These are phyloP conservation scores for Salix brachista DNA, from an alignment of 345 rosid genomes.

Conservation along the genomic window DNA sequence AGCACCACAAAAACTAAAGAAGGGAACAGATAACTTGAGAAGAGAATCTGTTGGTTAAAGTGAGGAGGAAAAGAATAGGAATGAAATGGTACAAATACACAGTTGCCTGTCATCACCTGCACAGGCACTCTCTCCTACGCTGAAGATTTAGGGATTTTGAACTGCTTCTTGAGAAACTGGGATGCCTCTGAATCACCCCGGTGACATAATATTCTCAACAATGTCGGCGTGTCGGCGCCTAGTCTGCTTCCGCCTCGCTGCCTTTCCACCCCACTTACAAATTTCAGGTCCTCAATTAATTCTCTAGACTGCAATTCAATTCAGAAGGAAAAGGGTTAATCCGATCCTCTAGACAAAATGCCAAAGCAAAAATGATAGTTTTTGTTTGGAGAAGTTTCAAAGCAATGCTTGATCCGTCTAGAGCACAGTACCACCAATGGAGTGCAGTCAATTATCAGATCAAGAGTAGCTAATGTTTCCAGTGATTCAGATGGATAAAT, in stretches of 20 bases:
- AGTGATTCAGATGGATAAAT: no score
- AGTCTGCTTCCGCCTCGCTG: constrained; percentile 60
- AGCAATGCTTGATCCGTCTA: no score
- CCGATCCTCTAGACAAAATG: neutral
- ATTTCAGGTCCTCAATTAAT: constrained; percentile 73
- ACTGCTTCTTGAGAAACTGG: constrained; percentile 86
- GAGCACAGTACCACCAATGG: no score
- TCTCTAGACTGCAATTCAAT: constrained; percentile 64
- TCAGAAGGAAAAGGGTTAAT: neutral
- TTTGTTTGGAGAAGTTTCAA: no score
- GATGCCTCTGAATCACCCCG: constrained; percentile 85
- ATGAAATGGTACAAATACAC: neutral
- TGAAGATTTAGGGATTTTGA: constrained; percentile 78
- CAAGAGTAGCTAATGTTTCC: no score
- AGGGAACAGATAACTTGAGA: no score
- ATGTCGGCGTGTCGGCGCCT: constrained; percentile 74
- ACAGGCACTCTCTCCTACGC: constrained; percentile 17
- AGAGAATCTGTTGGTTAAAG: neutral
- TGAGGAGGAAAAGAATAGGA: neutral
- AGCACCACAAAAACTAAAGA: no score
- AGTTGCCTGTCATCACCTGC: neutral
- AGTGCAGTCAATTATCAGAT: no score
- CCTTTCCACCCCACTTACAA: constrained; percentile 51
- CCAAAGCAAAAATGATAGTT: neutral
- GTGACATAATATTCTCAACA: constrained; percentile 82